Conservation (phyloP, 2,329 filamentous ascomycete genomes). For the Alternaria rosae region DNA sequence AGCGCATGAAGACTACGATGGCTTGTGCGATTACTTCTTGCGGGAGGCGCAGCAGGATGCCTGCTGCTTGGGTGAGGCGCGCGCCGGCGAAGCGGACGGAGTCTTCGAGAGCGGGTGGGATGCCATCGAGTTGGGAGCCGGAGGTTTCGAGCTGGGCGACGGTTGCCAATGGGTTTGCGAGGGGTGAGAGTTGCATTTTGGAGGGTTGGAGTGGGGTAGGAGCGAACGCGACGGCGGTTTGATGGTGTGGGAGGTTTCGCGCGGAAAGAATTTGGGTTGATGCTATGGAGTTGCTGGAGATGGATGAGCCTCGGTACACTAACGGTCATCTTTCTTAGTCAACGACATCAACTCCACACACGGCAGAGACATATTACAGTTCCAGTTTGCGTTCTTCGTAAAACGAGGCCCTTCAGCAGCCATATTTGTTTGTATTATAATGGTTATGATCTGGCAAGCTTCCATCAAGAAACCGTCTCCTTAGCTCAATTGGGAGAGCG, state of each 20-base stretch:
- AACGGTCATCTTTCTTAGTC: slow-evolving; percentile 10
- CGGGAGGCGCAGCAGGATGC: slow-evolving; percentile 80
- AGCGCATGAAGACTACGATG: slow-evolving; percentile 80
- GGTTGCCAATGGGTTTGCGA: slow-evolving; percentile 76
- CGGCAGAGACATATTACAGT: background rate
- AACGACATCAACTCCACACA: background rate
- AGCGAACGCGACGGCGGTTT: background rate
- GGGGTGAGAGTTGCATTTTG: slow-evolving; percentile 42
- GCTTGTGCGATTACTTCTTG: slow-evolving; percentile 88
- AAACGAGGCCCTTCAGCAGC: background rate
- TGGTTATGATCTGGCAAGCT: fast-evolving
- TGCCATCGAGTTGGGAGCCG: slow-evolving; percentile 62
- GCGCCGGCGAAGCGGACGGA: slow-evolving; percentile 75
- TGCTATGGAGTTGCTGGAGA: slow-evolving; percentile 11
- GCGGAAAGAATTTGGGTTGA: slow-evolving; percentile 10
- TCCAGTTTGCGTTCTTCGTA: background rate
- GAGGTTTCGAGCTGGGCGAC: slow-evolving; percentile 70
- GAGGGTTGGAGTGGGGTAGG: background rate
- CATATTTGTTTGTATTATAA: fast-evolving
- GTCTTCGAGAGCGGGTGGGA: slow-evolving; percentile 75
- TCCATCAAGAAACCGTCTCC: slow-evolving; percentile 32
- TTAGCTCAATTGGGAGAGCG: slow-evolving; percentile 45
- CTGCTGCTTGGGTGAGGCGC: slow-evolving; percentile 78
- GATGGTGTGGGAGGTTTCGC: background rate
- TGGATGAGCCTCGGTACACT: slow-evolving; percentile 4